A percentile compares a stretch with the other conserved stretches of the same genome.
Conservation (phyloP, 352 stramenopile genomes). For the Globisporangium uncinulatum region DNA sequence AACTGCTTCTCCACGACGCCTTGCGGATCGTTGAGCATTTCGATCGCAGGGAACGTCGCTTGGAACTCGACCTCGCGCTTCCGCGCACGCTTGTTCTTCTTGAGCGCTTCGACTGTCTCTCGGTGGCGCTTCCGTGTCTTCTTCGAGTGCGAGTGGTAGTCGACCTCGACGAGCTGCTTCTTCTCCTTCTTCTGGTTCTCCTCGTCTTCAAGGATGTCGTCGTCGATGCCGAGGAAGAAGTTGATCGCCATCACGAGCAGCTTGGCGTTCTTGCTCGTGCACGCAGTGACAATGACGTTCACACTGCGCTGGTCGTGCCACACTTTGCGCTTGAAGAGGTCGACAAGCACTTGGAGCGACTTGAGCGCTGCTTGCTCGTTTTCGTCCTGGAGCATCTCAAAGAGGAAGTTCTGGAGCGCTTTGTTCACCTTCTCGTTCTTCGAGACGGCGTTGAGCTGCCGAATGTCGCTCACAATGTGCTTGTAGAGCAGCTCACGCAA, state of each 20-base stretch:
- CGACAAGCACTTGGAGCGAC: slow-evolving; percentile 90
- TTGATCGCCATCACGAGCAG: slow-evolving; percentile 90
- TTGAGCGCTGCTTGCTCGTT: slow-evolving; percentile 83
- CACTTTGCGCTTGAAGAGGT: slow-evolving; percentile 95
- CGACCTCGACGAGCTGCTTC: slow-evolving; percentile 77
- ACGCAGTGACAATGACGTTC: slow-evolving; percentile 95
- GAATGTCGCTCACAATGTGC: slow-evolving; percentile 96
- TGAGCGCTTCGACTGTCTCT: slow-evolving; percentile 81
- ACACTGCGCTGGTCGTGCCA: slow-evolving; percentile 97
- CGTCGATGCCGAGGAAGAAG: slow-evolving; percentile 99
- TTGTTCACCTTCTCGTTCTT: slow-evolving; percentile 97
- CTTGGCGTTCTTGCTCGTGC: slow-evolving; percentile 81
- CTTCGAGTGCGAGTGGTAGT: slow-evolving; percentile 95
- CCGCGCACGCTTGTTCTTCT: slow-evolving; percentile 87
- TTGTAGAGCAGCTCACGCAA: slow-evolving; percentile 93
- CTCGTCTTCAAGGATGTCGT: slow-evolving; percentile 95
- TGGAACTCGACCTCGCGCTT: slow-evolving; percentile 73
- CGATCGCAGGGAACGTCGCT: slow-evolving; percentile 94
- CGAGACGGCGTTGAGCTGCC: slow-evolving; percentile 75
- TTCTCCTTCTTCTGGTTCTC: slow-evolving; percentile 89
- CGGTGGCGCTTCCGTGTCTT: slow-evolving; percentile 92
- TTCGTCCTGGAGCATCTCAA: slow-evolving; percentile 91
- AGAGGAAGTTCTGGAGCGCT: slow-evolving; percentile 93
- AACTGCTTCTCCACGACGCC: slow-evolving; percentile 93
- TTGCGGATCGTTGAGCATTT: slow-evolving; percentile 96